These are phyloP conservation scores for Inga laurina DNA, from an alignment of 306 rosid genomes.

Conservation along the genomic window DNA sequence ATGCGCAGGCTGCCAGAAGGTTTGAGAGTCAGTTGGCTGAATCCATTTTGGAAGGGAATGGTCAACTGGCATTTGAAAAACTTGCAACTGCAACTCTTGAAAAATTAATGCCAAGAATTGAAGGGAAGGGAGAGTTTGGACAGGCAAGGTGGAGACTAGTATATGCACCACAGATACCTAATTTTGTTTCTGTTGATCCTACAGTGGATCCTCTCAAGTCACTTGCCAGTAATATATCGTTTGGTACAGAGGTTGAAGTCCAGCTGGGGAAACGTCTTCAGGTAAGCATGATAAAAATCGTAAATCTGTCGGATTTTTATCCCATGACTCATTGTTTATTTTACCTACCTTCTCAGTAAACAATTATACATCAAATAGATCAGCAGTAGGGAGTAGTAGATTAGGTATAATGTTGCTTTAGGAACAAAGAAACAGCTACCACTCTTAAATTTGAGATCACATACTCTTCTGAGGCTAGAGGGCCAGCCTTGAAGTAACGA, in stretches of 20 bases:
- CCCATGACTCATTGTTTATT: slow-evolving; percentile 11
- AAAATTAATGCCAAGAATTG: slow-evolving; percentile 94
- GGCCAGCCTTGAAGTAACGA: too few relatives aligned
- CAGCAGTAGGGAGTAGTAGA: neutral
- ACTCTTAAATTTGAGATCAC: too few relatives aligned
- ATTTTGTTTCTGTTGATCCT: slow-evolving; percentile 80
- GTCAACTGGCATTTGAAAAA: slow-evolving; percentile 88
- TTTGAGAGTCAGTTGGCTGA: slow-evolving; percentile 90
- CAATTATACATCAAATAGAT: neutral
- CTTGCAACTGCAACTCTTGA: slow-evolving; percentile 91
- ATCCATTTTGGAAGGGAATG: slow-evolving; percentile 83
- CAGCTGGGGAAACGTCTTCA: slow-evolving; percentile 96
- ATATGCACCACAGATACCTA: slow-evolving; percentile 92
- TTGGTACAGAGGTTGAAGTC: slow-evolving; percentile 91
- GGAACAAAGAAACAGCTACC: too few relatives aligned
- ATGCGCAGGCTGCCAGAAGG: slow-evolving; percentile 78
- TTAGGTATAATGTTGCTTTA: neutral
- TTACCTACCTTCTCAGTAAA: neutral
- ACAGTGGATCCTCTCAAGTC: slow-evolving; percentile 88
- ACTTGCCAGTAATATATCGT: slow-evolving; percentile 84
- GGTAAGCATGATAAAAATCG: slow-evolving; percentile 45
- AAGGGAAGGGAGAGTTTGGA: slow-evolving; percentile 94
- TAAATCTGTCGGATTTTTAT: slow-evolving; percentile 11
- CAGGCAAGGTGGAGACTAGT: slow-evolving; percentile 95
- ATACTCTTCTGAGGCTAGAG: too few relatives aligned